Conservation (phyloP, 2,329 filamentous ascomycete genomes). For the Thielaviopsis musarum region DNA sequence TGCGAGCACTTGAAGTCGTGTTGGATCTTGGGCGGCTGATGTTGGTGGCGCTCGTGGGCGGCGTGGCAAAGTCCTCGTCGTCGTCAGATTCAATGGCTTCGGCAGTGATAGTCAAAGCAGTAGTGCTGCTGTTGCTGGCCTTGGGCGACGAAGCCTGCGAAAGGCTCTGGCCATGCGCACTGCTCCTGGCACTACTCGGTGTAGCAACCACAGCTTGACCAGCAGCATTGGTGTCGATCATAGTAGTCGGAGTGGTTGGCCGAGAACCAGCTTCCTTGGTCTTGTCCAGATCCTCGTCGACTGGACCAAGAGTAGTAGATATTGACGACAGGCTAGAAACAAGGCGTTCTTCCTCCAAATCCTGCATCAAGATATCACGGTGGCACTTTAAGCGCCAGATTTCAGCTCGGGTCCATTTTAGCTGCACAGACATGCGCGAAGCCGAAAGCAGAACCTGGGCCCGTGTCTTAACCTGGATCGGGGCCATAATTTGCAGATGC, state of each 20-base stretch:
- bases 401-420: slow-evolving; percentile 89
- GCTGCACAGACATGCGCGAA: slow-evolving; percentile 64
- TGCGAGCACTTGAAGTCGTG: neutral
- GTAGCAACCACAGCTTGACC: neutral
- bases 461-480: slow-evolving; percentile 77
- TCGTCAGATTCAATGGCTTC: slow-evolving; percentile 1
- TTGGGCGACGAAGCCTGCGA: slow-evolving; percentile 2
- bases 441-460: slow-evolving; percentile 77
- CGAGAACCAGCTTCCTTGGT: slow-evolving; percentile 1
- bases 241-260: slow-evolving; percentile 2
- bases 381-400: slow-evolving; percentile 89
- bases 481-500: slow-evolving; percentile 75
- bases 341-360: slow-evolving; percentile 59
- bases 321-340: neutral
- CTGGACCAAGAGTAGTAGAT: neutral
- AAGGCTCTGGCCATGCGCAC: neutral
- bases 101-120: neutral
- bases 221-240: neutral
- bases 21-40: neutral
- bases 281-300: slow-evolving; percentile 3
- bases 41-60: slow-evolving; percentile 24
- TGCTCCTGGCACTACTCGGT: neutral
- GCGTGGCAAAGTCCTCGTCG: slow-evolving; percentile 18
- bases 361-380: slow-evolving; percentile 68
- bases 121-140: neutral